Conservation (phyloP, 1,284 basidiomycete genomes). For the Ceratobasidium sp. region DNA sequence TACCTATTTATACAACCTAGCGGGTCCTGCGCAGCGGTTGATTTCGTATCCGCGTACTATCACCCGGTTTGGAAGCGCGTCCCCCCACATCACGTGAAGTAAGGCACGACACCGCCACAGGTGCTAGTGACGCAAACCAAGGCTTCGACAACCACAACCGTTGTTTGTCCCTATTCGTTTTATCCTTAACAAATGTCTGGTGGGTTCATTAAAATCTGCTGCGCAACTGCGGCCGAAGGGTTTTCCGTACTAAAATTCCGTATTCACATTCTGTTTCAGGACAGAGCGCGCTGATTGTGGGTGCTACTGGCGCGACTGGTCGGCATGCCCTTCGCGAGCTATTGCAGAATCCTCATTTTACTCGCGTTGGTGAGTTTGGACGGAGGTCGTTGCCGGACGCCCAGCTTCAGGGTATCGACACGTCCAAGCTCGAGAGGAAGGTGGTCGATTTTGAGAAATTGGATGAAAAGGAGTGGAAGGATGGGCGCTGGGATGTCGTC, state of each 20-base stretch:
- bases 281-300: conserved; percentile 68
- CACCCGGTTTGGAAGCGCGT: neutral
- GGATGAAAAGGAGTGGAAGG: conserved; percentile 64
- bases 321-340: conserved; percentile 69
- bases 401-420: conserved; percentile 52
- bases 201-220: conserved; percentile 1
- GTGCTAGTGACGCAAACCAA: neutral
- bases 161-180: neutral
- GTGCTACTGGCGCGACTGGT: conserved; percentile 75
- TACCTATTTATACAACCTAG: conserved; percentile 25
- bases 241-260: neutral
- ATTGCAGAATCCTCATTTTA: conserved; percentile 66
- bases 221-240: conserved; percentile 21
- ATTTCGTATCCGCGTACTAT: conserved; percentile 8
- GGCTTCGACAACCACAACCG: conserved; percentile 1
- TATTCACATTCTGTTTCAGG: neutral
- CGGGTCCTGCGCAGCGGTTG: conserved; percentile 16
- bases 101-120: conserved; percentile 22
- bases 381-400: conserved; percentile 66
- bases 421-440: conserved; percentile 63
- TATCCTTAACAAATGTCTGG: conserved; percentile 26
- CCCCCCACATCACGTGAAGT: neutral
- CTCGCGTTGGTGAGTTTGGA: conserved; percentile 74
- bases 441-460: conserved; percentile 76
- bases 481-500: conserved; percentile 77